Conservation (phyloP, 345 rosid genomes). For the Dipteronia sinensis region DNA sequence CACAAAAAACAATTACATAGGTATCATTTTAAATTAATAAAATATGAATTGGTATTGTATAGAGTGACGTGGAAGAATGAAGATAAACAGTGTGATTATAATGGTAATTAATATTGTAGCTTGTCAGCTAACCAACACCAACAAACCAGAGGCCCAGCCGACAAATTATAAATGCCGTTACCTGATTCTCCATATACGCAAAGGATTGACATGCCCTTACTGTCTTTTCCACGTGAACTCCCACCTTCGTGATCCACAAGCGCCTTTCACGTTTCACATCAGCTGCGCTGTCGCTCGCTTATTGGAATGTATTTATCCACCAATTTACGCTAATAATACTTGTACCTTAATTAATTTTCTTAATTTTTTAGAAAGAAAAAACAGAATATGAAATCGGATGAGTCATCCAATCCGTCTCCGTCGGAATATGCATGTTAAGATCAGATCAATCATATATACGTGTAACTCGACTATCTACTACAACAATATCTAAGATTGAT, state of each 20-base stretch:
- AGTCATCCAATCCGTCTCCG: too few relatives aligned
- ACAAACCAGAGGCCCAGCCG: constrained; percentile 22
- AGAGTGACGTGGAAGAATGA: too few relatives aligned
- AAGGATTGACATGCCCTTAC: background rate
- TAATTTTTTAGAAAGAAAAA: too few relatives aligned
- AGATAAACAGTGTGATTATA: too few relatives aligned
- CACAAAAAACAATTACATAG: too few relatives aligned
- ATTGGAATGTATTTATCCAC: background rate
- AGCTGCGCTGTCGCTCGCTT: background rate
- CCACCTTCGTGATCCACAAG: background rate
- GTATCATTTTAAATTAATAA: too few relatives aligned
- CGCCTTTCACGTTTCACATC: background rate
- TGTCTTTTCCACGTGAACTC: background rate
- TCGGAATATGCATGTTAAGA: too few relatives aligned
- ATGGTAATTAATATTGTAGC: constrained; percentile 19
- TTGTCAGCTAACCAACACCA: constrained; percentile 27
- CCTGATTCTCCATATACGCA: background rate
- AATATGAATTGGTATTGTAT: too few relatives aligned
- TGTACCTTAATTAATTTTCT: background rate
- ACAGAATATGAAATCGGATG: too few relatives aligned
- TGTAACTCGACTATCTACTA: too few relatives aligned
- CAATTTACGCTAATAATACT: background rate
- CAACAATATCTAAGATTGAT: too few relatives aligned
- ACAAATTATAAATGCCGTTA: constrained; percentile 31
- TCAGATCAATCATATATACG: too few relatives aligned